Percentiles rank a stretch among this genome's conserved stretches.
phyloP scores from a whole-genome alignment of 1,284 basidiomycete species.

The Ganoderma boninense region DNA sequence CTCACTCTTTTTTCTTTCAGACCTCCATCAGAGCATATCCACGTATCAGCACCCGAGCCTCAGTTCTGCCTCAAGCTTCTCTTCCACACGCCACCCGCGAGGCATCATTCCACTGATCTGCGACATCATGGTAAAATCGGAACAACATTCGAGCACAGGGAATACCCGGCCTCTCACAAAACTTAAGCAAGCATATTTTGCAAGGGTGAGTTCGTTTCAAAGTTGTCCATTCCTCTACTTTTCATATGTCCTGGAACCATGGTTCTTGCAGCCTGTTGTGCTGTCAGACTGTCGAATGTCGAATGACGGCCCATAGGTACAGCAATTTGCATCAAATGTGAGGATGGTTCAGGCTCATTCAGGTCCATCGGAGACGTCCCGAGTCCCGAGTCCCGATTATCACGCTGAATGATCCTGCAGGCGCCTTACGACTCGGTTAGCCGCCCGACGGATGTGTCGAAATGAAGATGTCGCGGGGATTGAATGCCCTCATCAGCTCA shows the following conservation, averaged over 20 bases:
- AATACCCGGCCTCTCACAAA: too few relatives aligned
- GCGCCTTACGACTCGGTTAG: background rate
- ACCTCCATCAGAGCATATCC: background rate
- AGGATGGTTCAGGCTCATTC: background rate
- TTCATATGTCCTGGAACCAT: background rate
- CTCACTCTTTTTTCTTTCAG: background rate
- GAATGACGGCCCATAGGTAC: background rate
- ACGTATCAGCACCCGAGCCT: background rate
- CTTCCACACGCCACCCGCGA: background rate
- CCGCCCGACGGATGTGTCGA: background rate
- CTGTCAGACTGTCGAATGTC: background rate
- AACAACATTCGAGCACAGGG: too few relatives aligned
- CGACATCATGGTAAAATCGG: too few relatives aligned
- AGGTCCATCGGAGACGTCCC: background rate
- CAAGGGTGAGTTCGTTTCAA: too few relatives aligned
- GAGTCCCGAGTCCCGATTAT: background rate
- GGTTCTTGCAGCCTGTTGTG: background rate
- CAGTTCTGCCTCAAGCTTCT: too few relatives aligned
- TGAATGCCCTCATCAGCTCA: background rate
- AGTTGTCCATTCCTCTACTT: background rate
- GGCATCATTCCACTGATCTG: background rate
- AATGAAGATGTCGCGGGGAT: background rate
- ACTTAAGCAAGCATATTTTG: too few relatives aligned
- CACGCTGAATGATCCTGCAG: background rate
- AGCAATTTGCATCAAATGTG: background rate